Evolutionary conservation across 108 stramenopile species (phyloP).

Genomic region (Craspedostauros australis): DNA sequence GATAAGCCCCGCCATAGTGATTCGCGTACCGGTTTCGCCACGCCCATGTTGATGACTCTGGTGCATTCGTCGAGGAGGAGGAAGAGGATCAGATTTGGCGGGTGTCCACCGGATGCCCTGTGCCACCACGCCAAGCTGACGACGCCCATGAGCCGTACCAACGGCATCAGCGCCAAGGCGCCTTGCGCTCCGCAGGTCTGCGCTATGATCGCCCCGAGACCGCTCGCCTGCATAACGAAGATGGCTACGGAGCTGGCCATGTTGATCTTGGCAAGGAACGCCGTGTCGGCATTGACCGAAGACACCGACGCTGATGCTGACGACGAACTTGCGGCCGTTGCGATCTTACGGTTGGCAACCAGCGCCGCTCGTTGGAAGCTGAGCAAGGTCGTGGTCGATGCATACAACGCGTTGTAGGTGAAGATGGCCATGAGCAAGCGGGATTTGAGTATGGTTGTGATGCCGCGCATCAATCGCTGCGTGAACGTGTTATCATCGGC

Average conservation of each 20-base stretch:
- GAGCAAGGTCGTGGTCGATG: slow-evolving; percentile 70
- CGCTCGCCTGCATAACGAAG: slow-evolving; percentile 76
- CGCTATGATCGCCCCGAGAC: slow-evolving; percentile 70
- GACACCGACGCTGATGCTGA: no score
- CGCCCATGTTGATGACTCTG: slow-evolving; percentile 80
- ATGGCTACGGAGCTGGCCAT: slow-evolving; percentile 74
- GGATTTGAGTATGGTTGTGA: slow-evolving; percentile 78
- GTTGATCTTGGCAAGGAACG: slow-evolving; percentile 86
- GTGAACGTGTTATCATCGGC: slow-evolving; percentile 79
- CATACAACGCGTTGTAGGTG: slow-evolving; percentile 87
- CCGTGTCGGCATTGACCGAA: slow-evolving; percentile 65
- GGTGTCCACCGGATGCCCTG: slow-evolving; percentile 46
- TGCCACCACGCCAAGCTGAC: slow-evolving; percentile 78
- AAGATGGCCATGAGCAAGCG: slow-evolving; percentile 85
- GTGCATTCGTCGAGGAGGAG: slow-evolving; percentile 82
- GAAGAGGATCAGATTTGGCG: slow-evolving; percentile 73
- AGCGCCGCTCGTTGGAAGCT: slow-evolving; percentile 85
- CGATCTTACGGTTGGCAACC: slow-evolving; percentile 53
- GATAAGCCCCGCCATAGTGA: slow-evolving; percentile 79
- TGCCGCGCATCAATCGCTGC: slow-evolving; percentile 71
- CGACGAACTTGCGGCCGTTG: no score
- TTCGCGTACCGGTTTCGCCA: slow-evolving; percentile 87
- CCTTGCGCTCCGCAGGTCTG: slow-evolving; percentile 56
- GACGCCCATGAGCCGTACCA: slow-evolving; percentile 63
- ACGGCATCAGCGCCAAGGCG: slow-evolving; percentile 75